Conservation (phyloP, 2,329 filamentous ascomycete species). For the Fusarium coffeatum region DNA sequence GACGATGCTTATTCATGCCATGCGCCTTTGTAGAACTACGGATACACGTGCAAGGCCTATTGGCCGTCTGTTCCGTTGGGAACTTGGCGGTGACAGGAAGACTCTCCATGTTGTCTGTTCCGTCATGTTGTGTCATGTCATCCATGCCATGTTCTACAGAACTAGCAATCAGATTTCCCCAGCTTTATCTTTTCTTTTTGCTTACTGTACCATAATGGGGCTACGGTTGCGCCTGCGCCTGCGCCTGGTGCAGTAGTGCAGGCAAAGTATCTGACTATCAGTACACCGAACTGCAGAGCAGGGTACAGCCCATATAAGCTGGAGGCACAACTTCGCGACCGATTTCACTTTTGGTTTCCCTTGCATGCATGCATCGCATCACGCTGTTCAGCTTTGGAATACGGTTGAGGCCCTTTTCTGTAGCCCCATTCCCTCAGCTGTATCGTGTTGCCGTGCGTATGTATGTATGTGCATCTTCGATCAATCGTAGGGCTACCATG, state of each 20-base stretch:
- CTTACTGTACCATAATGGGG: conserved; percentile 2
- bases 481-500: conserved; percentile 1
- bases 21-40: conserved; percentile 6
- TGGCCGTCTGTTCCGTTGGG: conserved; percentile 32
- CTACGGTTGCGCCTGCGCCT: conserved; percentile 9
- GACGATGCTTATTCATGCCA: conserved; percentile 1
- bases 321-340: conserved; percentile 12
- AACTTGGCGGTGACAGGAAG: conserved; percentile 18
- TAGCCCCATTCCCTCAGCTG: conserved; percentile 32
- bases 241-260: conserved; percentile 8
- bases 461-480: not conserved
- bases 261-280: not conserved
- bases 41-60: conserved; percentile 26
- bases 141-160: not conserved
- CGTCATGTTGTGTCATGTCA: not conserved
- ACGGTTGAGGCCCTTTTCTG: conserved; percentile 20
- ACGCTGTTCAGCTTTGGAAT: conserved; percentile 35
- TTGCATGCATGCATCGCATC: conserved; percentile 22
- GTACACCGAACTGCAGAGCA: not conserved
- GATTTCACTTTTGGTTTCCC: conserved; percentile 23
- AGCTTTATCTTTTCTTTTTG: conserved; percentile 7
- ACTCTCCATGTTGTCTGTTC: conserved; percentile 16
- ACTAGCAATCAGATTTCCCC: not conserved
- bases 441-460: not conserved
- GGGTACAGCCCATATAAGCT: conserved; percentile 4